Base-by-base conservation (phyloP, 345 rosid genomes). In the Gossypium rotundifolium region DNA sequence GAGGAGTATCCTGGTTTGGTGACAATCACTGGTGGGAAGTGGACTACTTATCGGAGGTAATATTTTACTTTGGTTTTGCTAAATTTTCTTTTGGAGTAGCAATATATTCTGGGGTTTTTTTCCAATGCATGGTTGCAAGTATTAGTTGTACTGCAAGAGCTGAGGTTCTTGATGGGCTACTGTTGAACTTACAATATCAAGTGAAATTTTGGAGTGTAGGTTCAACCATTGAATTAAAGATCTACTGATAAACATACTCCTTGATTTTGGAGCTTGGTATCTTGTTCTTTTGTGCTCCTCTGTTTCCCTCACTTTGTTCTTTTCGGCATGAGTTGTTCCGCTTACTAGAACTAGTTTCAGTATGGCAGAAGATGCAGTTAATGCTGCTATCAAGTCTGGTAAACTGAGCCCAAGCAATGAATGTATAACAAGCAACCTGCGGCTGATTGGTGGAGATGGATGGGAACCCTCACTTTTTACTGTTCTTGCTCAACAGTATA, bases 331-430 rank as follows among this genome's bases (percentile, higher is more conserved):
- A 65, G 3, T 40, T 72, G 46, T 62, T 69, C 42, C 68, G 65
- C 84, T 82, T 69, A 85, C 76, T 74, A 49, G 68, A 69, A 64
- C 53, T 72, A 10, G 13, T 89, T 90, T 84, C 95, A 93, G 99
- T 81, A 93, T 95, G 99, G 99, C 98, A 79, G 96, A 95, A 84
- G 98, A 95, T 83, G 99, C 99, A 63, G 98, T 95, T 72, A 74
- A 92, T 84, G 91, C 88, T 44, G 96, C 99, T 74, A 85, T 95
- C 70, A 86, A 87, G 78, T 88, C 93, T n/a, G 99, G 94, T 76
- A 87, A 90, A 58, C 83, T 95, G 66, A 87, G 71, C 74, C 96
- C 98, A 44, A 76, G 75, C 52, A 93, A 79, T 79, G 90, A 70
- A 76, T 86, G 96, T 77, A 70, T 88, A 72, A 94, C 98, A 18